Conservation (phyloP, 1,284 basidiomycete species). For the Anthracocystis panici-leucophaei region DNA sequence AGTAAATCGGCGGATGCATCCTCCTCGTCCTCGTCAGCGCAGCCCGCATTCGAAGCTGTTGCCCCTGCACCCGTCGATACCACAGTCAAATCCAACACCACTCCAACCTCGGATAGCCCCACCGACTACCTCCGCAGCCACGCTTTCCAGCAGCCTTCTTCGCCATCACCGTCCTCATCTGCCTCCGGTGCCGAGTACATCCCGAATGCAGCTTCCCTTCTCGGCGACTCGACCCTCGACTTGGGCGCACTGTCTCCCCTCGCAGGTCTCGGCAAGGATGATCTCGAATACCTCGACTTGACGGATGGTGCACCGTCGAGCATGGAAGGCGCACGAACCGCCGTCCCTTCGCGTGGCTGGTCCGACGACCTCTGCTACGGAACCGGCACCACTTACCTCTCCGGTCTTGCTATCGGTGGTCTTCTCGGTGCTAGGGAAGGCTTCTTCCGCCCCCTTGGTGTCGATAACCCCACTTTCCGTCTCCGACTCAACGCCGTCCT, state of each 20-base stretch:
- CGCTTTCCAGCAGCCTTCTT: slow-evolving; percentile 41
- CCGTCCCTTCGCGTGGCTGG: slow-evolving; percentile 81
- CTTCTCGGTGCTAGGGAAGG: slow-evolving; percentile 97
- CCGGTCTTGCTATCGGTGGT: slow-evolving; percentile 93
- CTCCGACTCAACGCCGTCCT: slow-evolving; percentile 96
- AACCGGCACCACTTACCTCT: slow-evolving; percentile 97
- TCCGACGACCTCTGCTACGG: slow-evolving; percentile 99
- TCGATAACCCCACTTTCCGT: slow-evolving; percentile 72
- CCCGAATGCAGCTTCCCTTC: slow-evolving; percentile 93
- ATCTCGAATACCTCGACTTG: slow-evolving; percentile 69
- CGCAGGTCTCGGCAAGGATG: slow-evolving; percentile 63
- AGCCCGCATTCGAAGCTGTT: slow-evolving; percentile 41
- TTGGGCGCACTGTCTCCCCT: slow-evolving; percentile 81
- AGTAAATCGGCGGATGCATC: slow-evolving; percentile 34
- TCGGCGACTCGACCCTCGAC: slow-evolving; percentile 84
- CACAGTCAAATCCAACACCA: slow-evolving; percentile 10
- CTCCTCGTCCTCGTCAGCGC: slow-evolving; percentile 34
- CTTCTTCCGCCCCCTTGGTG: slow-evolving; percentile 81
- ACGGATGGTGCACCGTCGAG: slow-evolving; percentile 64
- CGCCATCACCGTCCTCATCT: slow-evolving; percentile 31
- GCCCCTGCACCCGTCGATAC: slow-evolving; percentile 38
- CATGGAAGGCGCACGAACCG: slow-evolving; percentile 67
- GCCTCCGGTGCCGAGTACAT: slow-evolving; percentile 74
- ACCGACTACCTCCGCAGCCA: slow-evolving; percentile 57
- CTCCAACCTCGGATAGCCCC: slow-evolving; percentile 35